These are phyloP conservation scores for Sporodiniella umbellata DNA, from an alignment of 371 early-diverging fungal species.

Conservation along the genomic window DNA sequence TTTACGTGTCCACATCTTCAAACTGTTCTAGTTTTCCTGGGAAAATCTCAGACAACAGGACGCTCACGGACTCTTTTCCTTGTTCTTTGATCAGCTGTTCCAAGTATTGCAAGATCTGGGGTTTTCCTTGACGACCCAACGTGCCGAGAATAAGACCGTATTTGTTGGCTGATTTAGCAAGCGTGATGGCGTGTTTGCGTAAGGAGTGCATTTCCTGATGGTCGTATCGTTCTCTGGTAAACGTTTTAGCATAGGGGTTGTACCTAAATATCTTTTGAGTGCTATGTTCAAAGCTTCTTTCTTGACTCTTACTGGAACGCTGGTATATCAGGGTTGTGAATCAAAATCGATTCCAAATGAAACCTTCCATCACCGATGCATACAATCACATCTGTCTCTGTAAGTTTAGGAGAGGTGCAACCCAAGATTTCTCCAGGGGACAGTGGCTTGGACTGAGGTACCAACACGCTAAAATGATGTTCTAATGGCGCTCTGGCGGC, in stretches of 20 bases:
- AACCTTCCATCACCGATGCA: conserved; percentile 98
- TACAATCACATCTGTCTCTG: conserved; percentile 68
- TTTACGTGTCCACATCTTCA: conserved; percentile 81
- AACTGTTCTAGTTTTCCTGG: conserved; percentile 89
- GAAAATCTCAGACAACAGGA: conserved; percentile 93
- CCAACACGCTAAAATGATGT: conserved; percentile 59
- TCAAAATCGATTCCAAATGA: conserved; percentile 99
- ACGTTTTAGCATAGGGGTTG: conserved; percentile 94
- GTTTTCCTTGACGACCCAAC: conserved; percentile 98
- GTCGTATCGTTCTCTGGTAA: conserved; percentile 94
- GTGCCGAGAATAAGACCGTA: conserved; percentile 96
- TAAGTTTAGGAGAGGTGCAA: conserved; percentile 95
- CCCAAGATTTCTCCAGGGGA: conserved; percentile 99
- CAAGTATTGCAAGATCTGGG: conserved; percentile 84
- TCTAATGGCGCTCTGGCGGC: conserved; percentile 61
- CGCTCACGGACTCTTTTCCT: conserved; percentile 67
- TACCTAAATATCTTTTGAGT: too few relatives aligned
- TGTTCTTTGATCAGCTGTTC: conserved; percentile 60
- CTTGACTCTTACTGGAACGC: conserved; percentile 71
- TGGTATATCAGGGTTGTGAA: conserved; percentile 90
- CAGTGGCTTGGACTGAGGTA: conserved; percentile 95
- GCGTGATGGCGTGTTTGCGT: conserved; percentile 79
- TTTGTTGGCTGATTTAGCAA: conserved; percentile 69
- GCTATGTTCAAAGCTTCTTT: too few relatives aligned
- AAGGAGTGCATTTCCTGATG: conserved; percentile 88